Evolutionary conservation across 306 rosid genomes (phyloP).

Genomic region (Cucumis melo): DNA sequence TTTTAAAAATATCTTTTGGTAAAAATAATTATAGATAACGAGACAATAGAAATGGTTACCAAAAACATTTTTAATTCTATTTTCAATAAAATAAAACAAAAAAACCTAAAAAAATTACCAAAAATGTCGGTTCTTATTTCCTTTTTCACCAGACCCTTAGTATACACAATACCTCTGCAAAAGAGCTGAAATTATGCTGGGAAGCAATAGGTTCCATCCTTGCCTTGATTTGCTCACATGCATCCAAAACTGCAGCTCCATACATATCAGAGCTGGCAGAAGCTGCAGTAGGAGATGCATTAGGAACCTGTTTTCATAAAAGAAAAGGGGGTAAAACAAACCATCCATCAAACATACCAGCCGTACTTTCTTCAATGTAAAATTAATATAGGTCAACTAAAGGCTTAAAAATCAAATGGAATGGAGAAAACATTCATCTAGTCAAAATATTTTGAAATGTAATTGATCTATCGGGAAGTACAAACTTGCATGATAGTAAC

Average conservation of each 20-base stretch:
- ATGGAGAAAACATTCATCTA: neutral
- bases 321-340: constrained; percentile 9
- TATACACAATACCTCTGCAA: constrained; percentile 15
- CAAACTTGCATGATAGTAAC: neutral
- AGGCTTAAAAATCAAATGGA: neutral
- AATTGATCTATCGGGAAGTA: neutral
- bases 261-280: constrained; percentile 96
- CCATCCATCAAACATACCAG: neutral
- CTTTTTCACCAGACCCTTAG: neutral
- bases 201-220: constrained; percentile 82
- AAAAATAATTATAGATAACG: neutral
- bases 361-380: neutral
- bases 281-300: constrained; percentile 92
- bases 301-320: constrained; percentile 58
- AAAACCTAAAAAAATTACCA: neutral
- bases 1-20: neutral
- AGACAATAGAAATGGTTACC: neutral
- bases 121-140: neutral
- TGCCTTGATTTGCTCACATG: constrained; percentile 76
- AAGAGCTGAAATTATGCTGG: constrained; percentile 45
- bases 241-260: constrained; percentile 94
- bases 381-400: neutral
- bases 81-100: neutral
- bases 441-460: neutral
- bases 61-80: neutral